phyloP scores from a whole-genome alignment of 2,329 filamentous ascomycete species.

The Epichloe baconii region DNA sequence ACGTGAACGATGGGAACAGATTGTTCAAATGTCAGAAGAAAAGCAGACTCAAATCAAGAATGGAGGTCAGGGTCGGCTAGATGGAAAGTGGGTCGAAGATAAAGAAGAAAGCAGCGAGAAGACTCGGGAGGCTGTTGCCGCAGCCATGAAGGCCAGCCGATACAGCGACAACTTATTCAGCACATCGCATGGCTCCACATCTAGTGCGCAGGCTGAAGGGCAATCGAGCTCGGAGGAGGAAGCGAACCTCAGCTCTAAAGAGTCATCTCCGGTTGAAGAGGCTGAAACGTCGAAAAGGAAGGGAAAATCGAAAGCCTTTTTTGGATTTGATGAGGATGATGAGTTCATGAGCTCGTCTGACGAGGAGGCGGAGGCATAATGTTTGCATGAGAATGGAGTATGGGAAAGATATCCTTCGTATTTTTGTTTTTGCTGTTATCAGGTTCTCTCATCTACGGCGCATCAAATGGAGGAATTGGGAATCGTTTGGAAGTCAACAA shows the following conservation, averaged over 20 bases:
- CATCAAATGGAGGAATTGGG: neutral
- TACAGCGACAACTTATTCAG: conserved; percentile 47
- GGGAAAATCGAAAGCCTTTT: conserved; percentile 43
- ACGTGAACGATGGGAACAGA: conserved; percentile 72
- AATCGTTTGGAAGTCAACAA: neutral
- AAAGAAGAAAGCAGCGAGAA: conserved; percentile 83
- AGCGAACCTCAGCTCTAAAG: conserved; percentile 29
- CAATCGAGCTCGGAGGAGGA: conserved; percentile 23
- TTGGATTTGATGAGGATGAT: conserved; percentile 69
- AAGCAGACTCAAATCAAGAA: conserved; percentile 72
- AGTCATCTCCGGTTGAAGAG: conserved; percentile 35
- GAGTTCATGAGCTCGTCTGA: conserved; percentile 58
- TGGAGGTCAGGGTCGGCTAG: conserved; percentile 57
- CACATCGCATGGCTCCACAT: conserved; percentile 36
- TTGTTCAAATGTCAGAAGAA: conserved; percentile 72
- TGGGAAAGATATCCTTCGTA: neutral
- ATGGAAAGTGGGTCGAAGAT: conserved; percentile 89
- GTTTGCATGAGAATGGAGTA: neutral
- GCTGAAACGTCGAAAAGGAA: conserved; percentile 22
- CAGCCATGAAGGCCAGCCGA: conserved; percentile 52
- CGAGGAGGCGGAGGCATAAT: conserved; percentile 29
- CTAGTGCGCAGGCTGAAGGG: conserved; percentile 18
- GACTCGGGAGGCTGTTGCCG: conserved; percentile 62
- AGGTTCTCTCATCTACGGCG: neutral
- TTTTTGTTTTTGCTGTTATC: neutral